phyloP scores from a whole-genome alignment of 1,284 basidiomycete genomes.

The Lignosus rhinocerotis region DNA sequence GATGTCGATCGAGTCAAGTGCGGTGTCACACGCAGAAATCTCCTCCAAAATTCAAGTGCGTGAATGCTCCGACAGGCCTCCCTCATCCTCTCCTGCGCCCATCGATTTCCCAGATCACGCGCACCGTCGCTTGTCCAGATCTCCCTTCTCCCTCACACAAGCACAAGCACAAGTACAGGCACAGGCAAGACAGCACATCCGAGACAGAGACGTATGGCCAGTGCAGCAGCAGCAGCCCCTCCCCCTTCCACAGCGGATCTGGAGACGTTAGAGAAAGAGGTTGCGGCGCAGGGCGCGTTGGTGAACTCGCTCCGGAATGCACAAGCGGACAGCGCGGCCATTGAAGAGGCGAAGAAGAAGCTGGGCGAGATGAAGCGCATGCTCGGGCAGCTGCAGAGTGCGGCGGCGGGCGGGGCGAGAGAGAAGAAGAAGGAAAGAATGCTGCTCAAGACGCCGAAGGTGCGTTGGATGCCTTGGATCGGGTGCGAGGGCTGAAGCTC shows the following conservation, averaged over 20 bases:
- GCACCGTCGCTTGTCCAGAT: background rate
- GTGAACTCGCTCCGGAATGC: slow-evolving; percentile 63
- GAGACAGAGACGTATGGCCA: slow-evolving; percentile 17
- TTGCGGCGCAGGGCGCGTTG: slow-evolving; percentile 51
- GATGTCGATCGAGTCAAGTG: slow-evolving; percentile 19
- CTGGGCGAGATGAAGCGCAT: slow-evolving; percentile 69
- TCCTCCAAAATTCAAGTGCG: slow-evolving; percentile 7
- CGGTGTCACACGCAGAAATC: slow-evolving; percentile 19
- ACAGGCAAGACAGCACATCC: background rate
- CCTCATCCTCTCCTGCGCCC: slow-evolving; percentile 11
- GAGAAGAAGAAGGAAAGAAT: slow-evolving; percentile 39
- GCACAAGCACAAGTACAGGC: background rate
- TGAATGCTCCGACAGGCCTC: slow-evolving; percentile 21
- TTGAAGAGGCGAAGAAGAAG: slow-evolving; percentile 70
- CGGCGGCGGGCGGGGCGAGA: slow-evolving; percentile 45
- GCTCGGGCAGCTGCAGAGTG: slow-evolving; percentile 47
- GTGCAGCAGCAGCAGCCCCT: background rate
- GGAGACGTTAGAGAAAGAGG: slow-evolving; percentile 37
- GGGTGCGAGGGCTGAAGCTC: slow-evolving; percentile 26
- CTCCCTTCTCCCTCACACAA: background rate
- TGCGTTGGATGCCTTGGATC: slow-evolving; percentile 34
- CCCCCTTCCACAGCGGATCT: background rate
- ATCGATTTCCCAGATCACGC: slow-evolving; percentile 21
- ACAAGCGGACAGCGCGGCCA: slow-evolving; percentile 44
- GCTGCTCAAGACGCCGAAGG: slow-evolving; percentile 82